Conservation (phyloP, 2,329 filamentous ascomycete genomes). For the Hymenoscyphus albidus region DNA sequence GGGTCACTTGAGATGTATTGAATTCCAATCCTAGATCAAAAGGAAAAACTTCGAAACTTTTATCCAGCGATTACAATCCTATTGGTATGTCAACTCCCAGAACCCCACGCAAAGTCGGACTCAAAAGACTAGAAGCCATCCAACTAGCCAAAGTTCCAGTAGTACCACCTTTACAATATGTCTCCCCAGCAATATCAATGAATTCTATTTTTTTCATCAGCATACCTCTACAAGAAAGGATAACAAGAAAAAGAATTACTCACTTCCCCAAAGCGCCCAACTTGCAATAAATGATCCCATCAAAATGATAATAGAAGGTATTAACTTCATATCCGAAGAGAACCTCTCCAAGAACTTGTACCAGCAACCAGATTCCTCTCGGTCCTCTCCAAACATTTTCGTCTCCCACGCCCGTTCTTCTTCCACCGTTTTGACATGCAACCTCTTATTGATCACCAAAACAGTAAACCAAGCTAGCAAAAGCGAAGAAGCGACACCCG, state of each 20-base stretch:
- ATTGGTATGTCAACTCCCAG: not conserved
- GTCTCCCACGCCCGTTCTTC: not conserved
- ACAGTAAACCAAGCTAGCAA: not conserved
- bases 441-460: not conserved
- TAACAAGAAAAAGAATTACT: not conserved
- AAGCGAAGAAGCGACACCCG: not conserved
- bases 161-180: not conserved
- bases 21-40: not conserved
- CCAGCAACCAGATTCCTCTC: not conserved
- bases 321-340: not conserved
- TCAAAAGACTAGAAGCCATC: not conserved
- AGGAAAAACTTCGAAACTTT: not conserved
- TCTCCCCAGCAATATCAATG: not conserved
- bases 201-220: not conserved
- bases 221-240: not conserved
- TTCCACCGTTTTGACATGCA: not conserved
- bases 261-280: conserved; percentile 1
- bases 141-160: not conserved
- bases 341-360: not conserved
- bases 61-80: not conserved
- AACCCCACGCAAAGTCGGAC: not conserved
- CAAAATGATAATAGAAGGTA: not conserved
- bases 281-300: not conserved
- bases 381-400: not conserved
- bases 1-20: no score